Conservation (phyloP, 768 basidiomycete genomes). For the Tylopilus vinaceipallidus region DNA sequence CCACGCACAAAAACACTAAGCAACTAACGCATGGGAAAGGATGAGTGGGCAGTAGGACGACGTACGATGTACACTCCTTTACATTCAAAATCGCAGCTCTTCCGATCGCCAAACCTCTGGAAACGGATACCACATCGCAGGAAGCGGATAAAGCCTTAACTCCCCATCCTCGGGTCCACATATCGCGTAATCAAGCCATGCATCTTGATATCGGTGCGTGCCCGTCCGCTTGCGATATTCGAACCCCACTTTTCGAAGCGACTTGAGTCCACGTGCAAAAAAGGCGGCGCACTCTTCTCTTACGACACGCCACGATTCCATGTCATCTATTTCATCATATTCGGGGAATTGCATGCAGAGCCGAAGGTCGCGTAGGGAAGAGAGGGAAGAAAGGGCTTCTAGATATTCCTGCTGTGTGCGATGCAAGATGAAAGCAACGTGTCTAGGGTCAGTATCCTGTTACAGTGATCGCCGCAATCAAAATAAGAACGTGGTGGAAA, state of each 20-base stretch:
- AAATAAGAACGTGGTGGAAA: constrained; percentile 19
- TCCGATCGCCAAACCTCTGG: constrained; percentile 35
- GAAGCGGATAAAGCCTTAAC: constrained; percentile 20
- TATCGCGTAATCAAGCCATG: constrained; percentile 35
- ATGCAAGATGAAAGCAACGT: constrained; percentile 28
- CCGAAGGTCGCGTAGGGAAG: constrained; percentile 29
- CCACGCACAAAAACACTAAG: constrained; percentile 7
- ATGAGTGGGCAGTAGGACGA: background rate
- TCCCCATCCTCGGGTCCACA: constrained; percentile 21
- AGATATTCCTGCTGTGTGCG: constrained; percentile 35
- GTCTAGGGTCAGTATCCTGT: constrained; percentile 31
- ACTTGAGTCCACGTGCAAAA: constrained; percentile 32
- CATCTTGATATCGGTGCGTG: constrained; percentile 35
- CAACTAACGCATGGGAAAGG: background rate
- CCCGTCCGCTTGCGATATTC: constrained; percentile 38
- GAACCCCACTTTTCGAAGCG: constrained; percentile 33
- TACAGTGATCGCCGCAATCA: constrained; percentile 18
- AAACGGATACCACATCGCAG: constrained; percentile 33
- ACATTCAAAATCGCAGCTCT: constrained; percentile 21
- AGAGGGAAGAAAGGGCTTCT: constrained; percentile 30
- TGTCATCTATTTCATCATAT: constrained; percentile 31
- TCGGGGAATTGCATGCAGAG: constrained; percentile 38
- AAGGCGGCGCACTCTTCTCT: constrained; percentile 28
- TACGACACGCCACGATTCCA: constrained; percentile 31
- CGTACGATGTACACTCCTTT: background rate